Evolutionary conservation across 106 monocot species (phyloP), one percentile per base, ranked within the genome.

Genomic region (Phalaenopsis equestris): DNA sequence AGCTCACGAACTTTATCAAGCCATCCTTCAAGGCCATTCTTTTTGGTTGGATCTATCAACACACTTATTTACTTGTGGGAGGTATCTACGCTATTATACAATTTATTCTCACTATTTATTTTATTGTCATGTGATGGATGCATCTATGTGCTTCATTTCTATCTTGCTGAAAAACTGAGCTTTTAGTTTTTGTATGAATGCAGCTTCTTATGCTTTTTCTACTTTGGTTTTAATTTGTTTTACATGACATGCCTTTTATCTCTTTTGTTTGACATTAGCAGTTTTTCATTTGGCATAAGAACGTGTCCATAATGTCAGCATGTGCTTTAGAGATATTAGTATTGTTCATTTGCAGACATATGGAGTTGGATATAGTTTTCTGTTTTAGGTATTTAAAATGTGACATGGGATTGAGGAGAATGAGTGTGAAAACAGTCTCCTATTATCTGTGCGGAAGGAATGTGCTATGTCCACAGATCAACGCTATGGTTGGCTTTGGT

Each of bases 11-110:
- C 98, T 64, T 86, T 98, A 55, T 85, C 86, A 21, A 79, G 86
- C 38, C 98, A 98, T 87, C 94, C 98, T 80, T 93, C 82, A 77
- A 85, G 77, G 78, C 94, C 98, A 82, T 84, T 94, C 41, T 86
- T 94, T 80, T 83, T 98, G 72, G 94, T 88, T 87, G 98, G 98
- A 43, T 94, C 98, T 48, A 87, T 56, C 85, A 92, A 91, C 78
- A 93, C 92, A 47, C 94, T 91, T 88, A 86, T 93, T 77, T 94
- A 98, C 77, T 85, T 98, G 23, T 98, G 98, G 98, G 94, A 98
- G 96, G 96, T 96, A 87, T 52, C 78, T 6, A 42, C 55, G 1
- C 38, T 70, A 39, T 15, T 70, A 70, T 70, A 14, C n/a, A 15
- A 36, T 70, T 70, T 36, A 65, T 14, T 4, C 1, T 70, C 14